Base-by-base conservation (phyloP, 2,329 filamentous ascomycete species). In the Alternaria viburni region DNA sequence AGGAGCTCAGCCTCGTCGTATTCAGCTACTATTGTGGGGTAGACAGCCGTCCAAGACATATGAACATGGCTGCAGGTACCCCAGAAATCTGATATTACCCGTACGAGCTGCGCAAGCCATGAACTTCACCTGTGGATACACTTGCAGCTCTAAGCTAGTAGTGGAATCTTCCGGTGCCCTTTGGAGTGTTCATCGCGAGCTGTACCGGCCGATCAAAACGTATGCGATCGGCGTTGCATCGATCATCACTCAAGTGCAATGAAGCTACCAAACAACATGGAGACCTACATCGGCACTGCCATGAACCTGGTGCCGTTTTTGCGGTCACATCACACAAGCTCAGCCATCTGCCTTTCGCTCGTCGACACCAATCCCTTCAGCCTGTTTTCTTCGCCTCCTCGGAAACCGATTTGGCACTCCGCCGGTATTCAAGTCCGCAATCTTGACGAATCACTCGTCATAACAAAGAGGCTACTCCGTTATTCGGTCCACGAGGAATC, bases 81-180 rank as follows among this genome's bases (percentile, higher is more conserved):
- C 49, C n/a, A 60, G 65, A 46, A 45, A 41, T 36, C 60, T 49
- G 15, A 69, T 68, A 69, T 75, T 75, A 75, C 61, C 71, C 72
- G 69, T 68, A 74, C 70, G 68, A 71, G 55, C 17, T 45, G 56
- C 43, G 44, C 60, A 62, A 58, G 47, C 51, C 46, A 55, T 28
- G 13, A 17, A 43, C 32, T 32, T 36, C 17, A 26, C 17, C 12
- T 30, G 30, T 28, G 28, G 49, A 21, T 10, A 9, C 12, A 6
- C 13, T 62, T 49, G n/a, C 46, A 52, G 9, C 13, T 36, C 32
- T 13, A 7, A 23, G 49, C 19, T 32, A 12, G 49, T 41, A 41
- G 49, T 52, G 28, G 30, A 25, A 52, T 41, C 30, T 41, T 57
- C 41, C 17, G 21, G 25, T 11, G 8, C 12, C 41, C n/a, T 23